phyloP scores from a whole-genome alignment of 2,329 filamentous ascomycete species.

The Colletotrichum nymphaeae region DNA sequence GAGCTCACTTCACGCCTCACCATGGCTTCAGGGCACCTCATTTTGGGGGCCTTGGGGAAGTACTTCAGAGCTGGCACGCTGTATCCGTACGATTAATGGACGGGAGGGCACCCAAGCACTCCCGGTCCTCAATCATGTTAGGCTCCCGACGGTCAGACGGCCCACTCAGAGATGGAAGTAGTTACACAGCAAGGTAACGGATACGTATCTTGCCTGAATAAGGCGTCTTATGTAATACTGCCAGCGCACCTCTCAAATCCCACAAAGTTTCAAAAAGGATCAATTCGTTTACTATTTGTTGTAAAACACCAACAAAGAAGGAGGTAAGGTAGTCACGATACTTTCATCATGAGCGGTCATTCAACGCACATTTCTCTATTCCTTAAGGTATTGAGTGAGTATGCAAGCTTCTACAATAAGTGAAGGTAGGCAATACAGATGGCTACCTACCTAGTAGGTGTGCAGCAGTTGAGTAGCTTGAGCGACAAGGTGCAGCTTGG shows the following conservation, averaged over 20 bases:
- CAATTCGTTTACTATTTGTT: not conserved
- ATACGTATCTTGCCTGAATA: not conserved
- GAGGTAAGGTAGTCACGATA: not conserved
- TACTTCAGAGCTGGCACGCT: not conserved
- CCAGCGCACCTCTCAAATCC: not conserved
- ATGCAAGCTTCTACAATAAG: not conserved
- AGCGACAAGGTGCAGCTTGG: not conserved
- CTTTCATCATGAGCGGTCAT: not conserved
- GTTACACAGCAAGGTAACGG: too few species aligned
- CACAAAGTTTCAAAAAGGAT: not conserved
- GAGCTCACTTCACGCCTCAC: slow-evolving; percentile 4
- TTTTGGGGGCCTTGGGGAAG: not conserved
- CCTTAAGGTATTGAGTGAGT: not conserved
- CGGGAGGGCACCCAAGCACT: too few species aligned
- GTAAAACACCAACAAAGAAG: not conserved
- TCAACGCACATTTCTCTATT: not conserved
- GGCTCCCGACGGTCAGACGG: not conserved
- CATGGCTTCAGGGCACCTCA: not conserved
- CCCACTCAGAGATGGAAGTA: not conserved
- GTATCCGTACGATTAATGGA: not conserved
- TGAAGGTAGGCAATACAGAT: not conserved
- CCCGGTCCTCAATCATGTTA: too few species aligned
- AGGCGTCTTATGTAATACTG: not conserved
- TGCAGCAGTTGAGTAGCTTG: not conserved
- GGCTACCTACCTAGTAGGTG: too few species aligned